These are phyloP conservation scores for Zygosaccharomyces gambellarensis DNA, from an alignment of 805 yeast genomes.

Conservation along the genomic window DNA sequence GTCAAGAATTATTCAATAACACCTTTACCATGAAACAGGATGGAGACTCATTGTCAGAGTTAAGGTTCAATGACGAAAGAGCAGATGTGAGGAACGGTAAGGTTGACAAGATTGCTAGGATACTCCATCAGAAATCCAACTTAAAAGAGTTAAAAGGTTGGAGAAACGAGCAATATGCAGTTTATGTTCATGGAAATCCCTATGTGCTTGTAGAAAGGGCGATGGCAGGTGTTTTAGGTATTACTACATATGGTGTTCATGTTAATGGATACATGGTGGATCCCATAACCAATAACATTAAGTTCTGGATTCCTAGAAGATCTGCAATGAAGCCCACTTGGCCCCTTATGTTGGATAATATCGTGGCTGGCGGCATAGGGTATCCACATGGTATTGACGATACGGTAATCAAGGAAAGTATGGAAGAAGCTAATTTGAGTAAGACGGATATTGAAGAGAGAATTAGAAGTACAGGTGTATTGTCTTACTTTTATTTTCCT, in stretches of 20 bases:
- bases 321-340: conserved; percentile 75
- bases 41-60: conserved; percentile 25
- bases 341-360: conserved; percentile 88
- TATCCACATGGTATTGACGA: conserved; percentile 70
- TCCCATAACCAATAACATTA: conserved; percentile 39
- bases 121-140: conserved; percentile 36
- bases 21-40: conserved; percentile 32
- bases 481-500: conserved; percentile 56
- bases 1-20: conserved; percentile 10
- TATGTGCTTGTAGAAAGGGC: conserved; percentile 78
- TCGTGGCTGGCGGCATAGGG: conserved; percentile 93
- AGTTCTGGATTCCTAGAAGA: conserved; percentile 83
- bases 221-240: conserved; percentile 74
- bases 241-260: conserved; percentile 87
- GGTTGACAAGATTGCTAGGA: conserved; percentile 41
- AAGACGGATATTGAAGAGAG: conserved; percentile 45
- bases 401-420: conserved; percentile 79
- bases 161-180: conserved; percentile 79
- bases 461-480: conserved; percentile 53
- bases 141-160: conserved; percentile 57
- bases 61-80: conserved; percentile 27
- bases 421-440: conserved; percentile 83
- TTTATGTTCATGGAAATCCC: conserved; percentile 50
- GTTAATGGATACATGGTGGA: conserved; percentile 70
- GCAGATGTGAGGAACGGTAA: conserved; percentile 35